These are phyloP conservation scores for Leishmania gerbilli DNA, from an alignment of 208 protist genomes.

Conservation along the genomic window DNA sequence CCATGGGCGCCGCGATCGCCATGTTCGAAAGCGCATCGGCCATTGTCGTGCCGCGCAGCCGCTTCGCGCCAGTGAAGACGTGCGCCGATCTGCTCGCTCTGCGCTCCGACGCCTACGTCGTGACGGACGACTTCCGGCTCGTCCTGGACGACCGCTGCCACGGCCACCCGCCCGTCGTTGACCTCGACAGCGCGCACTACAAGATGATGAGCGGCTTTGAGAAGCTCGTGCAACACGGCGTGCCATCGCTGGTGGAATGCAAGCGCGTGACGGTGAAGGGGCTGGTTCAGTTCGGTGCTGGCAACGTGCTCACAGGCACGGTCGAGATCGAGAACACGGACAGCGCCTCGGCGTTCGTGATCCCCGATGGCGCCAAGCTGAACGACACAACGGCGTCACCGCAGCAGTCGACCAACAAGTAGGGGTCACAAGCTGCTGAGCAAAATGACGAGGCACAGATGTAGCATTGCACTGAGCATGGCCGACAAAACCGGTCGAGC, in stretches of 20 bases:
- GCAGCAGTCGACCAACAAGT: neutral
- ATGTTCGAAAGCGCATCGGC: conserved; percentile 83
- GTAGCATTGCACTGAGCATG: neutral
- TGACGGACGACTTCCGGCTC: conserved; percentile 69
- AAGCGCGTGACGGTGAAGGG: conserved; percentile 60
- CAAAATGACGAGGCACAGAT: neutral
- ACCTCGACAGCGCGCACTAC: conserved; percentile 77
- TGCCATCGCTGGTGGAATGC: conserved; percentile 78
- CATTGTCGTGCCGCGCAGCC: conserved; percentile 94
- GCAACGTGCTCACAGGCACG: conserved; percentile 62
- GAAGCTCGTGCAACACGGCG: conserved; percentile 46
- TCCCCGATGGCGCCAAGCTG: conserved; percentile 49
- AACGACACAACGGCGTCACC: conserved; percentile 44
- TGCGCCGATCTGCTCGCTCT: conserved; percentile 97
- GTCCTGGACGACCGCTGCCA: conserved; percentile 49
- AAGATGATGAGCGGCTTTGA: conserved; percentile 77
- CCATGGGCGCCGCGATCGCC: conserved; percentile 97
- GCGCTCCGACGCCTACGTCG: conserved; percentile 94
- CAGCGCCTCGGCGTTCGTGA: conserved; percentile 30
- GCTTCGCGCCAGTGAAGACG: conserved; percentile 99
- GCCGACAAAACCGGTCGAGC: neutral
- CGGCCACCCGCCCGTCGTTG: conserved; percentile 61
- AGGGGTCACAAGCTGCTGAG: neutral
- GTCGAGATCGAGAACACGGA: conserved; percentile 69
- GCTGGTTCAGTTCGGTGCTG: conserved; percentile 51